These are phyloP conservation scores for Dipteronia dyeriana DNA, from an alignment of 345 rosid genomes.

Conservation along the genomic window DNA sequence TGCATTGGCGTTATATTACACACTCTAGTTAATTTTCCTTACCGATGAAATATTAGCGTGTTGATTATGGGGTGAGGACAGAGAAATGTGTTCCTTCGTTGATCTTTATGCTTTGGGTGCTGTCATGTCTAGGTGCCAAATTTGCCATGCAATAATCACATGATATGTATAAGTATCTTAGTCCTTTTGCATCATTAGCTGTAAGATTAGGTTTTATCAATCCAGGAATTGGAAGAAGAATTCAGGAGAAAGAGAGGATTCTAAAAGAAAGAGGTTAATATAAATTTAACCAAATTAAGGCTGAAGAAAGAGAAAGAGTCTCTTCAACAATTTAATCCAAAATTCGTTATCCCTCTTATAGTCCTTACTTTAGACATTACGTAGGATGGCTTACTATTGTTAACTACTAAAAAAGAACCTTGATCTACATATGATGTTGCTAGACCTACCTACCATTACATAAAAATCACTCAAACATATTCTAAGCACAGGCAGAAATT, in stretches of 20 bases:
- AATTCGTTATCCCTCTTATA: neutral
- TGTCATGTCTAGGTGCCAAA: neutral
- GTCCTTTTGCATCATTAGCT: neutral
- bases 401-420: neutral
- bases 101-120: neutral
- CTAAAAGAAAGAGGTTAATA: neutral
- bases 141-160: neutral
- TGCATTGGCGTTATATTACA: conserved; percentile 4
- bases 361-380: neutral
- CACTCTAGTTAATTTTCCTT: neutral
- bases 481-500: no score
- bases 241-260: neutral
- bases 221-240: neutral
- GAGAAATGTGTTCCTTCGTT: neutral
- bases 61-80: neutral
- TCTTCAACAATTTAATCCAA: neutral
- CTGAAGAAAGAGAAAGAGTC: neutral
- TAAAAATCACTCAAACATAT: neutral
- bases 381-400: neutral
- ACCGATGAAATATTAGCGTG: neutral
- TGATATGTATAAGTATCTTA: neutral
- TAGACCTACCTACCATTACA: neutral
- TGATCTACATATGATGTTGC: neutral
- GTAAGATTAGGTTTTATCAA: neutral
- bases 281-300: no score